These are phyloP conservation scores for Ganoderma sp. DNA, from an alignment of 1,284 basidiomycete species.

Conservation along the genomic window DNA sequence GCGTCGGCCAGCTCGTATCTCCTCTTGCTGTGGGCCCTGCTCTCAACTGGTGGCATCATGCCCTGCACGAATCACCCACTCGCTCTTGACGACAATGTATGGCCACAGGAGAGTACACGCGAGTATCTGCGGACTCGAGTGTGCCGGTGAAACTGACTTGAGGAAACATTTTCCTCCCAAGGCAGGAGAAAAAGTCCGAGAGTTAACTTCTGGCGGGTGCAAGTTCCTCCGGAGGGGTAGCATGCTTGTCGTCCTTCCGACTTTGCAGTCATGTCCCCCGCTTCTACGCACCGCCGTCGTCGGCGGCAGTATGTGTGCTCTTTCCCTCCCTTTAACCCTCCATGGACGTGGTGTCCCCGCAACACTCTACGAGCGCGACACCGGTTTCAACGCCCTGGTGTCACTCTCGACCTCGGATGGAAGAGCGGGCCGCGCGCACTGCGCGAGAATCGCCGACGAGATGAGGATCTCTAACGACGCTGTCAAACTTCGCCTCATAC, in stretches of 20 bases:
- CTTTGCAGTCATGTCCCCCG: background rate
- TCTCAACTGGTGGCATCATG: too few species aligned
- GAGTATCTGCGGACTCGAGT: too few species aligned
- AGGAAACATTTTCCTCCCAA: too few species aligned
- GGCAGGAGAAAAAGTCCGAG: too few species aligned
- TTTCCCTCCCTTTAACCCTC: conserved; percentile 1
- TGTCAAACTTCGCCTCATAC: background rate
- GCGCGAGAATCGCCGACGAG: conserved; percentile 7
- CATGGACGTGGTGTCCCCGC: background rate
- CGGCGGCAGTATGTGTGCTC: background rate
- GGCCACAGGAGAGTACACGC: too few species aligned
- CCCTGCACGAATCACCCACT: too few species aligned
- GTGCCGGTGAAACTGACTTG: too few species aligned
- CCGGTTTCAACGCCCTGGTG: background rate
- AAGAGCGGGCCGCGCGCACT: conserved; percentile 10
- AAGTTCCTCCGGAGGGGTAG: too few species aligned
- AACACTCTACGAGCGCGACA: conserved; percentile 5
- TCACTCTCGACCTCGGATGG: background rate
- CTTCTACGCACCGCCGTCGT: background rate
- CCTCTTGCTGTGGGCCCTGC: too few species aligned
- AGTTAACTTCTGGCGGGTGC: too few species aligned
- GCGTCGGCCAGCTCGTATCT: too few species aligned
- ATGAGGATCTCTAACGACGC: background rate
- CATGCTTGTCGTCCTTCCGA: background rate
- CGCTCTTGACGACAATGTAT: too few species aligned